Conservation (phyloP, 2,329 filamentous ascomycete genomes). For the Pseudomassariella vexata region DNA sequence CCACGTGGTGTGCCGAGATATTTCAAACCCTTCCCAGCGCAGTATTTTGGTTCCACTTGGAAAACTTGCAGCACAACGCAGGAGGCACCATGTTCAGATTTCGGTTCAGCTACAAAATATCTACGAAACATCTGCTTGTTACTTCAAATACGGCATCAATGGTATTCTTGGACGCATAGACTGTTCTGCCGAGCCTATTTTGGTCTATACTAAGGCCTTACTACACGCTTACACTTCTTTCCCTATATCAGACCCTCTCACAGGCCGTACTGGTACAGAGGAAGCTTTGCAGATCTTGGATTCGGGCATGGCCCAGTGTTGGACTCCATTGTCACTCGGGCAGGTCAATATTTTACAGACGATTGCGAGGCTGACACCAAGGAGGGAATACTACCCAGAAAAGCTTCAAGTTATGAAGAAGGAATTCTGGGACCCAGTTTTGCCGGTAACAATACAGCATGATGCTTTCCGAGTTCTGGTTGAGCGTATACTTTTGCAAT, state of each 20-base stretch:
- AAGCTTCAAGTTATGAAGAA: conserved; percentile 26
- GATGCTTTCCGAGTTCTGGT: conserved; percentile 27
- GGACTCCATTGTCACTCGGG: conserved; percentile 25
- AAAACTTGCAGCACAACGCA: conserved; percentile 15
- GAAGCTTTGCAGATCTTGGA: conserved; percentile 46
- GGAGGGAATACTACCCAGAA: conserved; percentile 34
- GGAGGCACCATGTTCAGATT: conserved; percentile 36
- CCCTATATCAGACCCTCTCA: conserved; percentile 50
- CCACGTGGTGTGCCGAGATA: conserved; percentile 51
- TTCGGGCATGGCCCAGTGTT: conserved; percentile 45
- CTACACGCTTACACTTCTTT: conserved; percentile 58
- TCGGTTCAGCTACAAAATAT: conserved; percentile 24
- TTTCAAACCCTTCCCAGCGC: conserved; percentile 29
- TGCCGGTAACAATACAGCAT: conserved; percentile 30
- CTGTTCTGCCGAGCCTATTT: conserved; percentile 48
- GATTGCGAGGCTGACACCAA: conserved; percentile 23
- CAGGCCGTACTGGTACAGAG: conserved; percentile 53
- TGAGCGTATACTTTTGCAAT: conserved; percentile 22
- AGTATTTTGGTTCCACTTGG: conserved; percentile 52
- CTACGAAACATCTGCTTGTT: conserved; percentile 21
- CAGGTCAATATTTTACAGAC: conserved; percentile 8
- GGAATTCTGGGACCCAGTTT: conserved; percentile 22
- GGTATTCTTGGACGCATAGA: conserved; percentile 47
- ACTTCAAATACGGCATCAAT: conserved; percentile 49
- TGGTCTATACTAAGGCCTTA: conserved; percentile 51